Percentiles rank a stretch among this genome's conserved stretches.
These are phyloP conservation scores for Fusarium sp. DNA, from an alignment of 2,329 filamentous ascomycete genomes.

Conservation along the genomic window DNA sequence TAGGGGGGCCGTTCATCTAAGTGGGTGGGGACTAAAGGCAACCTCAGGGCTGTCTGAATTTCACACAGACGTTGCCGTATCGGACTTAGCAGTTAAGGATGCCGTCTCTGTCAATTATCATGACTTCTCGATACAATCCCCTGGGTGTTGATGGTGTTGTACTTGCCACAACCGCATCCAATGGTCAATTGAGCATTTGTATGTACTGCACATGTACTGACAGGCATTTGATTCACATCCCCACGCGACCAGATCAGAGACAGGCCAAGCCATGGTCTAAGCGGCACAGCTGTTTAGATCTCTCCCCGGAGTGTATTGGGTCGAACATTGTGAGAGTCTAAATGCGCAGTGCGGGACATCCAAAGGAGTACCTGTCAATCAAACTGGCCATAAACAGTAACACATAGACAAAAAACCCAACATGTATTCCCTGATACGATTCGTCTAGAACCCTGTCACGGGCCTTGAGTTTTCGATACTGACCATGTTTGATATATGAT, in stretches of 20 bases:
- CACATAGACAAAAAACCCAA: not conserved
- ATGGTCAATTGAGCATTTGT: slow-evolving; percentile 15
- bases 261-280: slow-evolving; percentile 11
- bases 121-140: slow-evolving; percentile 1
- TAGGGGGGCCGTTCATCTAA: not conserved
- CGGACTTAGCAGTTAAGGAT: not conserved
- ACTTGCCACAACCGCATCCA: not conserved
- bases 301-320: not conserved
- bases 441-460: not conserved
- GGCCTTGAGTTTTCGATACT: not conserved
- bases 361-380: not conserved
- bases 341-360: not conserved
- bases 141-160: not conserved
- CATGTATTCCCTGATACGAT: slow-evolving; percentile 1
- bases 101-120: slow-evolving; percentile 1
- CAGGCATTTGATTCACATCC: slow-evolving; percentile 6
- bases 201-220: slow-evolving; percentile 1
- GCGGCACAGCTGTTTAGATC: slow-evolving; percentile 15
- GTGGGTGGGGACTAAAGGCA: slow-evolving; percentile 29
- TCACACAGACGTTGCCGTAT: slow-evolving; percentile 4
- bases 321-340: not conserved
- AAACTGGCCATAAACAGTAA: not conserved
- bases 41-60: slow-evolving; percentile 20
- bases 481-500: slow-evolving; percentile 8
- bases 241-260: slow-evolving; percentile 22